Percentiles rank a stretch among this genome's conserved stretches.
Evolutionary conservation across 2,329 filamentous ascomycete genomes (phyloP).

Genomic region (Pestalotiopsis sp.): DNA sequence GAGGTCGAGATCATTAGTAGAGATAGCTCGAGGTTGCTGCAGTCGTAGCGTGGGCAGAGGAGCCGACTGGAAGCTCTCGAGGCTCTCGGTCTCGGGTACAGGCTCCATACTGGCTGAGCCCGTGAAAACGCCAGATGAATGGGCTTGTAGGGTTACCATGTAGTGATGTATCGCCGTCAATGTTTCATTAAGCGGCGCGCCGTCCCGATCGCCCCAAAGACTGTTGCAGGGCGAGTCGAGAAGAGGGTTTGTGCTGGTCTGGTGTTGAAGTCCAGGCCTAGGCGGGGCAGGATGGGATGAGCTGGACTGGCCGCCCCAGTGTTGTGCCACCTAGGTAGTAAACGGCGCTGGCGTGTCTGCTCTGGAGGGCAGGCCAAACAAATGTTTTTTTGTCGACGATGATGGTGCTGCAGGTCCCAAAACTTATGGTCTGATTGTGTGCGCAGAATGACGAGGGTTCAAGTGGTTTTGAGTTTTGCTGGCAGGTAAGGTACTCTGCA

Average conservation of each 20-base stretch:
- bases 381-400: neutral
- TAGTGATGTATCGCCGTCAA: neutral
- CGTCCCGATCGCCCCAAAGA: neutral
- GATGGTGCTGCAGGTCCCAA: neutral
- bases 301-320: neutral
- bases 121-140: neutral
- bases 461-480: neutral
- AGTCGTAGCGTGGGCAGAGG: constrained; percentile 58
- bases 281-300: neutral
- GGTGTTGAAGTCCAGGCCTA: neutral
- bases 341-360: too few relatives aligned
- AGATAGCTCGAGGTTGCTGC: constrained; percentile 41
- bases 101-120: constrained; percentile 57
- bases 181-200: neutral
- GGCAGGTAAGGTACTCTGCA: neutral
- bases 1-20: constrained; percentile 42
- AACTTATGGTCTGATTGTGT: neutral
- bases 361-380: too few relatives aligned
- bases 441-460: constrained; percentile 6
- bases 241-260: neutral
- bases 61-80: constrained; percentile 66
- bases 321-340: neutral
- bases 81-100: constrained; percentile 69
- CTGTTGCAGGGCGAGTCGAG: neutral
- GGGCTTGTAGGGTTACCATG: constrained; percentile 1